Percentiles rank a stretch among this genome's conserved stretches.
phyloP scores from a whole-genome alignment of 2,329 filamentous ascomycete genomes.

The Trichoderma breve region DNA sequence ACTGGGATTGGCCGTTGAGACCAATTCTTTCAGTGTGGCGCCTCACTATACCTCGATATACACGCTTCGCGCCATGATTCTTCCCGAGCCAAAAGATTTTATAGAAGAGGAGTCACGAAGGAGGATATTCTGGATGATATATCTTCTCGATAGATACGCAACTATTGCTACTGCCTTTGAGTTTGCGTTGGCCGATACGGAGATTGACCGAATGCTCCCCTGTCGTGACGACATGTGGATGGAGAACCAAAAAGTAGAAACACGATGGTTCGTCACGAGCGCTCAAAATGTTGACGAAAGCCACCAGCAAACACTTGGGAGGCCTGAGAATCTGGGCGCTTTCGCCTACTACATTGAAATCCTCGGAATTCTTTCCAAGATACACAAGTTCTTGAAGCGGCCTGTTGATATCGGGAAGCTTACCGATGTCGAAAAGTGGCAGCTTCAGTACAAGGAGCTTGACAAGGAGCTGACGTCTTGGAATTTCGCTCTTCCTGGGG shows the following conservation, averaged over 20 bases:
- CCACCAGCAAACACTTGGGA: slow-evolving; percentile 62
- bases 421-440: slow-evolving; percentile 86
- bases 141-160: slow-evolving; percentile 83
- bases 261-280: slow-evolving; percentile 70
- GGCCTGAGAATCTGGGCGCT: slow-evolving; percentile 77
- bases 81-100: slow-evolving; percentile 80
- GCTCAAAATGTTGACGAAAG: slow-evolving; percentile 41
- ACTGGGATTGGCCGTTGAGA: slow-evolving; percentile 79
- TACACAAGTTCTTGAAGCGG: slow-evolving; percentile 84
- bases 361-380: slow-evolving; percentile 78
- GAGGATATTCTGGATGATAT: slow-evolving; percentile 91
- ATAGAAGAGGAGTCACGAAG: slow-evolving; percentile 86
- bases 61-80: slow-evolving; percentile 78
- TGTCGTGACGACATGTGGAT: slow-evolving; percentile 85
- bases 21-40: slow-evolving; percentile 73
- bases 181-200: slow-evolving; percentile 83
- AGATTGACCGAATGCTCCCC: slow-evolving; percentile 82
- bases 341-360: slow-evolving; percentile 92
- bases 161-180: slow-evolving; percentile 91
- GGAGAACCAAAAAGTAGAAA: slow-evolving; percentile 80
- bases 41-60: slow-evolving; percentile 84
- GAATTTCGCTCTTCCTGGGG: slow-evolving; percentile 78
- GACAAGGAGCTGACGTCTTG: slow-evolving; percentile 76
- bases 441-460: slow-evolving; percentile 79
- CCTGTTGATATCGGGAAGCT: slow-evolving; percentile 85